phyloP scores from a whole-genome alignment of 129 eudicot species.

The Rutidosis leptorrhynchoides region DNA sequence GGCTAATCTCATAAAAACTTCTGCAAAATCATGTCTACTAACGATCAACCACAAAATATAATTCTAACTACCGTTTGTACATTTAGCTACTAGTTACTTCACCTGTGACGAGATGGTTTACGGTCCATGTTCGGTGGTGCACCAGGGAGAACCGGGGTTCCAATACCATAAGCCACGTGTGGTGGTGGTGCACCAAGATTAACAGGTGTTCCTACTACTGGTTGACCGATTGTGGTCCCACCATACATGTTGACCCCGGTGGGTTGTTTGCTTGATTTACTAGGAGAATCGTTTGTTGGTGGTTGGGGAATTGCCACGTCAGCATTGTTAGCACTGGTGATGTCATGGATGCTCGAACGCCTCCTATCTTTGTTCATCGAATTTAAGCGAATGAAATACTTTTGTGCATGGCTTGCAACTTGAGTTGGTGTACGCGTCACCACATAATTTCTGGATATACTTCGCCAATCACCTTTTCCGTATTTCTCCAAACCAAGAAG shows the following conservation, averaged over 20 bases:
- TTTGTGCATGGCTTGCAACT: constrained; percentile 95
- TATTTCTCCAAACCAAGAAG: constrained; percentile 91
- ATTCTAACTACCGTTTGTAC: constrained; percentile 35
- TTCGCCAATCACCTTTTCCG: constrained; percentile 97
- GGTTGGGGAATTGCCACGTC: constrained; percentile 70
- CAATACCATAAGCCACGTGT: constrained; percentile 60
- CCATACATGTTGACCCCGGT: constrained; percentile 51
- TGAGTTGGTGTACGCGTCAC: constrained; percentile 92
- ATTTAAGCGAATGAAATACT: constrained; percentile 82
- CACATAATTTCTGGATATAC: constrained; percentile 80
- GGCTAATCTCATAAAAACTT: constrained; percentile 24
- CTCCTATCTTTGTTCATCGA: constrained; percentile 87
- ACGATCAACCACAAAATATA: constrained; percentile 26
- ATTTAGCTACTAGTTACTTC: constrained; percentile 21
- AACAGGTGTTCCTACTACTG: constrained; percentile 80
- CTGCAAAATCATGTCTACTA: constrained; percentile 30
- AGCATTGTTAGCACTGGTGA: constrained; percentile 63
- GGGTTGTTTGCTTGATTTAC: constrained; percentile 49
- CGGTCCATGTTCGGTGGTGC: constrained; percentile 43
- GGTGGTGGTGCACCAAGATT: constrained; percentile 38
- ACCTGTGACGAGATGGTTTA: constrained; percentile 34
- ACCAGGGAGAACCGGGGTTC: constrained; percentile 36
- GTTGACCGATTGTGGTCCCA: constrained; percentile 71
- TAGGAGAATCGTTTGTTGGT: constrained; percentile 48
- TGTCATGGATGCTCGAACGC: constrained; percentile 93